A percentile compares a stretch with the other conserved stretches of the same genome.
These are phyloP conservation scores for Ophiocordyceps camponoti-rufipedis DNA, from an alignment of 2,329 filamentous ascomycete genomes.

Conservation along the genomic window DNA sequence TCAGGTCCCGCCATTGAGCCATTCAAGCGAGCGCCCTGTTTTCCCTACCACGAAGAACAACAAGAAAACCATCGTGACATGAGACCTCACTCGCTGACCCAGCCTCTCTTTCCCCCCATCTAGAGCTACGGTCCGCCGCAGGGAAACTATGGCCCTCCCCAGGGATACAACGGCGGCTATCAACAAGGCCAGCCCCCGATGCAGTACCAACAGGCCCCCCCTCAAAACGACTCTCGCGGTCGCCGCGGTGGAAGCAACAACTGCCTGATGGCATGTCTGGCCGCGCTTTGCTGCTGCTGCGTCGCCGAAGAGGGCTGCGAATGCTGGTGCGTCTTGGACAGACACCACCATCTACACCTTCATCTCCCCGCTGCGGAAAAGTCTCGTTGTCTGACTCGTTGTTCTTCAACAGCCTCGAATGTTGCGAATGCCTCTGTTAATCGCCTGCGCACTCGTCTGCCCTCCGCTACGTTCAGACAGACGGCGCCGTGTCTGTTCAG, in stretches of 20 bases:
- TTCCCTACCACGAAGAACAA: background rate
- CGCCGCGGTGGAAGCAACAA: slow-evolving; percentile 18
- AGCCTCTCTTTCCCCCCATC: background rate
- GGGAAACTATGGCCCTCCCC: slow-evolving; percentile 14
- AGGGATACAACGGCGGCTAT: slow-evolving; percentile 11
- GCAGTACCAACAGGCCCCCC: slow-evolving; percentile 22
- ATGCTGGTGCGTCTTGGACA: slow-evolving; percentile 20
- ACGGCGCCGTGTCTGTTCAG: background rate
- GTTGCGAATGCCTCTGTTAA: slow-evolving; percentile 22
- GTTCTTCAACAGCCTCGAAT: slow-evolving; percentile 14
- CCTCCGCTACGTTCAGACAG: background rate
- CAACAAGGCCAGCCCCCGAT: slow-evolving; percentile 21
- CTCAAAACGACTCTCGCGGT: slow-evolving; percentile 11
- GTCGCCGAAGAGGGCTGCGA: slow-evolving; percentile 31
- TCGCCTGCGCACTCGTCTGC: background rate
- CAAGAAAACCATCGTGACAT: background rate
- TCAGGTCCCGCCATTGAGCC: background rate
- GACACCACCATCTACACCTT: background rate
- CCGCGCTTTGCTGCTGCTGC: slow-evolving; percentile 31
- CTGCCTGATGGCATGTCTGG: slow-evolving; percentile 28
- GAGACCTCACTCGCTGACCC: background rate
- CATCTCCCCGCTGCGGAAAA: too few relatives aligned
- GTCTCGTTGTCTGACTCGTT: background rate
- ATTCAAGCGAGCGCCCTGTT: background rate
- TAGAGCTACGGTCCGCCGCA: slow-evolving; percentile 13